phyloP scores from a whole-genome alignment of 2,329 filamentous ascomycete genomes.

The Chaetomiaceae sp. region DNA sequence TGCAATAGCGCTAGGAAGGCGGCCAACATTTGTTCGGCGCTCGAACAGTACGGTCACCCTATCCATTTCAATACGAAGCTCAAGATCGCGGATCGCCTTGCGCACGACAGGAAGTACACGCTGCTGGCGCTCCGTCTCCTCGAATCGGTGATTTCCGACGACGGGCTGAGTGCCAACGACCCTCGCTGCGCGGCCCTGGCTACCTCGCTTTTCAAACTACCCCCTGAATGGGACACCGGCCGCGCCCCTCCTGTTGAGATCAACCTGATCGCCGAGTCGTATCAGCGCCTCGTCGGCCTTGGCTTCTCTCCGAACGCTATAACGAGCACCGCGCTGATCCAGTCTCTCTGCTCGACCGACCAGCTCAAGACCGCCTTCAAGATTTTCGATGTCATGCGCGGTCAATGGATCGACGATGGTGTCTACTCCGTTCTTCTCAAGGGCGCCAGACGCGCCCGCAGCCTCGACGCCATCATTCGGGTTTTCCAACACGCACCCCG shows the following conservation, averaged over 20 bases:
- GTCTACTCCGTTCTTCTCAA: conserved; percentile 68
- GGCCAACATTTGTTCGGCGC: conserved; percentile 34
- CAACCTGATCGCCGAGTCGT: conserved; percentile 39
- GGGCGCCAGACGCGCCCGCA: conserved; percentile 57
- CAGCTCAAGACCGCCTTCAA: conserved; percentile 60
- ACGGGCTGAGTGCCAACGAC: conserved; percentile 43
- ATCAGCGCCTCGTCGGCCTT: conserved; percentile 53
- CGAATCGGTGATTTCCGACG: conserved; percentile 31
- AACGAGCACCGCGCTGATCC: conserved; percentile 63
- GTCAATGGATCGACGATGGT: conserved; percentile 57
- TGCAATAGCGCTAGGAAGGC: conserved; percentile 24
- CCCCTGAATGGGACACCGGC: conserved; percentile 29
- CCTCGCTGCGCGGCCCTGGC: conserved; percentile 50
- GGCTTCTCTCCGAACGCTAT: conserved; percentile 61
- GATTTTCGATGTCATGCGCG: conserved; percentile 59
- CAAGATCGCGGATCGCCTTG: conserved; percentile 45
- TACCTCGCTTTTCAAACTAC: conserved; percentile 51
- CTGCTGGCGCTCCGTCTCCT: conserved; percentile 42
- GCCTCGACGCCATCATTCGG: conserved; percentile 50
- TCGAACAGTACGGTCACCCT: conserved; percentile 29
- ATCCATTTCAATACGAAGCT: conserved; percentile 43
- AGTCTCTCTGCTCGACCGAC: conserved; percentile 63
- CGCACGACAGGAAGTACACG: conserved; percentile 38
- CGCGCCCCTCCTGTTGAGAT: background rate
- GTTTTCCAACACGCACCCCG: conserved; percentile 51